Evolutionary conservation across 2,329 filamentous ascomycete species (phyloP).

Genomic region (Aspergillaceae sp.): DNA sequence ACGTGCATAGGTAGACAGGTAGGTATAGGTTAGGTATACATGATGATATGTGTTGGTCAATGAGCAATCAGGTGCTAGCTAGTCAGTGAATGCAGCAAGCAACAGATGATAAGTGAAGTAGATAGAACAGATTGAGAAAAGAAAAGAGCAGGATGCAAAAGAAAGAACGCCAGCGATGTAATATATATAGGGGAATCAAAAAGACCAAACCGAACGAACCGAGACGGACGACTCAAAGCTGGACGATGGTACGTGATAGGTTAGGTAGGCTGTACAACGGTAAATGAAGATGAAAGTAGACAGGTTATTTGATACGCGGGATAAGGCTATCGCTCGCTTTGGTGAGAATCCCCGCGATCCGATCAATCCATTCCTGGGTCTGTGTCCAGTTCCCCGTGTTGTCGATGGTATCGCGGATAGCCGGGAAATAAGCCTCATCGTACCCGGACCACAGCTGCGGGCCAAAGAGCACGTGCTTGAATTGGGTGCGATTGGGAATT

Average conservation of each 20-base stretch:
- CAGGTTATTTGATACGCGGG: conserved; percentile 12
- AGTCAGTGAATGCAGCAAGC: no score
- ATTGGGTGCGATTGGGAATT: conserved; percentile 78
- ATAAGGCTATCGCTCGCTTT: conserved; percentile 48
- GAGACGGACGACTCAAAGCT: no score
- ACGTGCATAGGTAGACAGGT: no score
- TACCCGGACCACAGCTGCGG: conserved; percentile 68
- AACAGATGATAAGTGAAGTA: no score
- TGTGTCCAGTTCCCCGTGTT: conserved; percentile 56
- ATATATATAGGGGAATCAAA: no score
- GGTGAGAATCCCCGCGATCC: conserved; percentile 59
- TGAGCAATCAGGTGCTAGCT: neutral
- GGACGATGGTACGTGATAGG: no score
- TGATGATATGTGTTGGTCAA: neutral
- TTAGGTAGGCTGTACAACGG: neutral
- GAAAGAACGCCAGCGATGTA: no score
- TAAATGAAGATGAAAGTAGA: conserved; percentile 1
- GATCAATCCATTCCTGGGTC: conserved; percentile 60
- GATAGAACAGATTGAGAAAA: no score
- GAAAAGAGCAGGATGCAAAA: no score
- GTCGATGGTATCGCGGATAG: conserved; percentile 72
- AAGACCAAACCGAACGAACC: no score
- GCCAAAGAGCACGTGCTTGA: conserved; percentile 85
- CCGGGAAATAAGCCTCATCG: conserved; percentile 64
- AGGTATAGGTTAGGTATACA: no score